Conservation (phyloP, 1,284 basidiomycete genomes). For the Microbotryum intermedium region DNA sequence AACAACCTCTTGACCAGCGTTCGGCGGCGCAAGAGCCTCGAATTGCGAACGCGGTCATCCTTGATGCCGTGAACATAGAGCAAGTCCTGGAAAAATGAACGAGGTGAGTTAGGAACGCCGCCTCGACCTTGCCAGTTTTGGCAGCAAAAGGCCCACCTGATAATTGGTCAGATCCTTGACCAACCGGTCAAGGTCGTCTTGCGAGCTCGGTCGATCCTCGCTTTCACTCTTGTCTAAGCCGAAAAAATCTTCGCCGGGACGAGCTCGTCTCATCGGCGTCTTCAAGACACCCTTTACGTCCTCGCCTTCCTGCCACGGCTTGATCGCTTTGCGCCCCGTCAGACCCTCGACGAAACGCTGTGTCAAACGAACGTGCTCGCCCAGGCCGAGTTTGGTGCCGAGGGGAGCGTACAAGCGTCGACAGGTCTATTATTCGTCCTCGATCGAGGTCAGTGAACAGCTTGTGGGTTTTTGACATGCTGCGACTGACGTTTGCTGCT, state of each 20-base stretch:
- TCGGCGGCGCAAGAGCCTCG: constrained; percentile 46
- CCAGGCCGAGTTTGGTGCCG: constrained; percentile 68
- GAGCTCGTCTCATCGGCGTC: constrained; percentile 21
- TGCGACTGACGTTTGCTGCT: constrained; percentile 48
- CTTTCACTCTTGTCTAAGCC: constrained; percentile 1
- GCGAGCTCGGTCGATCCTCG: constrained; percentile 3
- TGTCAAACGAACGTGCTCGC: constrained; percentile 66
- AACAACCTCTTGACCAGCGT: constrained; percentile 55
- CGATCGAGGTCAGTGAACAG: too few relatives aligned
- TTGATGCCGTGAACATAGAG: constrained; percentile 59
- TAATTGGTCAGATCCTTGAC: constrained; percentile 47
- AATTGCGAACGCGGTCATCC: constrained; percentile 60
- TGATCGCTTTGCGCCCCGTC: constrained; percentile 7
- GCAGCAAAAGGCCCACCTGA: constrained; percentile 44
- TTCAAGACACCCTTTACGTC: constrained; percentile 4
- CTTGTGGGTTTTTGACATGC: too few relatives aligned
- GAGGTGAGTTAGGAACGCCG: neutral
- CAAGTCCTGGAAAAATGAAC: constrained; percentile 51
- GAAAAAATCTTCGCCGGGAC: constrained; percentile 10
- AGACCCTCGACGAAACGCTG: constrained; percentile 61
- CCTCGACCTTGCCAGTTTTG: neutral
- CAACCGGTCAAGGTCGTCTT: constrained; percentile 41
- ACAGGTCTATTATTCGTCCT: constrained; percentile 43
- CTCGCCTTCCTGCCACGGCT: neutral
- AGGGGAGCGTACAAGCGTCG: constrained; percentile 70